Conservation (phyloP, 2,329 filamentous ascomycete species). For the Epichloe sibirici region DNA sequence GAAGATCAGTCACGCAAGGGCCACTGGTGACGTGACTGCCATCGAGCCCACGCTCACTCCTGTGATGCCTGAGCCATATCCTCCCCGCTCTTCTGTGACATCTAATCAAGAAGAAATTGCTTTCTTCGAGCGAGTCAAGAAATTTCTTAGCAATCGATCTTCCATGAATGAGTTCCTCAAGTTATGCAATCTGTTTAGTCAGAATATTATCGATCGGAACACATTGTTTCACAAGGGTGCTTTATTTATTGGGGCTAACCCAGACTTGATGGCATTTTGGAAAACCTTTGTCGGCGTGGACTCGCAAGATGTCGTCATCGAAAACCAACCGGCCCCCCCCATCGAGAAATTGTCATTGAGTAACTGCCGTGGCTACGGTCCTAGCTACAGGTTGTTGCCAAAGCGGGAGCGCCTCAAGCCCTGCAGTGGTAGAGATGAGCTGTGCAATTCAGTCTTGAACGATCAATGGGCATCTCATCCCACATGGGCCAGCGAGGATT, state of each 20-base stretch:
- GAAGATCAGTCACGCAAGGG: slow-evolving; percentile 61
- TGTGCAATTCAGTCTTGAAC: slow-evolving; percentile 87
- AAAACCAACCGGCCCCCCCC: slow-evolving; percentile 65
- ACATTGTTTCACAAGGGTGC: slow-evolving; percentile 72
- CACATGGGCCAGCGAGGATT: slow-evolving; percentile 97
- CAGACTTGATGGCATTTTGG: slow-evolving; percentile 82
- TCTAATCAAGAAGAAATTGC: slow-evolving; percentile 74
- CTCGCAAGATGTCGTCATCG: slow-evolving; percentile 63
- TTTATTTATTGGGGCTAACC: slow-evolving; percentile 76
- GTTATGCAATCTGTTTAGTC: slow-evolving; percentile 88
- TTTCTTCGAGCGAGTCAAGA: slow-evolving; percentile 95
- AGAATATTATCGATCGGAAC: slow-evolving; percentile 80
- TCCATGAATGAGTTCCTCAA: slow-evolving; percentile 95
- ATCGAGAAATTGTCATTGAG: slow-evolving; percentile 79
- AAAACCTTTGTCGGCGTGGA: slow-evolving; percentile 72
- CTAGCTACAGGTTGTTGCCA: slow-evolving; percentile 86
- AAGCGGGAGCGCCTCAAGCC: slow-evolving; percentile 82
- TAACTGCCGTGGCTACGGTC: slow-evolving; percentile 89
- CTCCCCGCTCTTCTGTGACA: slow-evolving; percentile 59
- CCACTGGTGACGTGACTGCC: slow-evolving; percentile 43
- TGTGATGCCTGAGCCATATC: slow-evolving; percentile 74
- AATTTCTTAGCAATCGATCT: slow-evolving; percentile 84
- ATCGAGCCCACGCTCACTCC: slow-evolving; percentile 84
- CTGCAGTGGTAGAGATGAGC: slow-evolving; percentile 87
- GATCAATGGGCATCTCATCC: slow-evolving; percentile 98